Base-by-base conservation (phyloP, 108 stramenopile species). In the Parietichytrium sp. region DNA sequence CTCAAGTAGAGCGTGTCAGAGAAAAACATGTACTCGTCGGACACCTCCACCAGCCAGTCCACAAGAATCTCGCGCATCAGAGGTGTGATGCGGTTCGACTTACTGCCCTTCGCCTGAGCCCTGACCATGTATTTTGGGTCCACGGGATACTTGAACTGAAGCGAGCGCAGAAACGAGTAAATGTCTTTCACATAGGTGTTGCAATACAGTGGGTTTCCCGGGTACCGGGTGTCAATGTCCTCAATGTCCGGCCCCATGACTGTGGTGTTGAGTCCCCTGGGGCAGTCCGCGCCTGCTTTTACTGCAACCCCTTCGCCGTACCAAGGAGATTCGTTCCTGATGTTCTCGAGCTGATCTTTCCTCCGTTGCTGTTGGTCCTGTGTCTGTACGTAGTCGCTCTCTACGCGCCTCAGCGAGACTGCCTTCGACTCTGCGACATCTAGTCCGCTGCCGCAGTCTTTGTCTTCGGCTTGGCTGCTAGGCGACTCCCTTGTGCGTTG, bases 21-120 rank as follows among this genome's bases (percentile, higher is more conserved):
- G n/a, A 55, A 61, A 51, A 96, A 85, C 10, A 85, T 80, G 54
- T 90, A 94, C 83, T 94, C 91, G 49, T 88, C 91, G 29, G 91
- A 84, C 52, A 96, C 80, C 52, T 96, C 95, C n/a, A 94, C 88
- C 55, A 94, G 51, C 95, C 95, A 96, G 85, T 94, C 93, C 55
- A 96, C 86, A 20, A 96, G 86, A 51, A 94, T 90, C 4, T 87
- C 88, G 26, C 95, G 83, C 93, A 94, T 96, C 42, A 91, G 89
- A 38, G 78, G 61, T 29, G 86, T 94, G 47, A 95, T 52, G 42
- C 38, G 20, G 6, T 38, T 33, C 15, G 38, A 6, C 6, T 42
- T 42, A 25, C 33, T n/a, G n/a, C n/a, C n/a, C n/a, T n/a, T n/a
- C n/a, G n/a, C 29, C 42, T 72, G 61, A 33, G 45, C 42, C 38